Evolutionary conservation across 2,329 filamentous ascomycete genomes (phyloP).

Genomic region (Gaeumannomyces tritici): DNA sequence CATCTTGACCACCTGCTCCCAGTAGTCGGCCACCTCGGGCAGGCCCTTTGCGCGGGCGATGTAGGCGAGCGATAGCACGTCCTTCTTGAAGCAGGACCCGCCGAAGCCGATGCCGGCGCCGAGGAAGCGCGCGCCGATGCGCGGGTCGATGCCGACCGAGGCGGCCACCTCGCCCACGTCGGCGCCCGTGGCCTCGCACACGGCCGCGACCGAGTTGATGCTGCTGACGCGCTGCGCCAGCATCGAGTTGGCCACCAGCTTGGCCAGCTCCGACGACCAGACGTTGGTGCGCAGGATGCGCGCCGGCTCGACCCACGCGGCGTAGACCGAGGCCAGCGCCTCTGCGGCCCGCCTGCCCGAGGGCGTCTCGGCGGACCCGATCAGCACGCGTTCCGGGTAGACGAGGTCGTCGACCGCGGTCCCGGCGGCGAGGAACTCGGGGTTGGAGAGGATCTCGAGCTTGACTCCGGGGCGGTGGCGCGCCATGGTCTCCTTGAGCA

Average conservation of each 20-base stretch:
- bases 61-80: constrained; percentile 65
- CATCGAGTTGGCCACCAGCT: constrained; percentile 72
- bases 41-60: constrained; percentile 61
- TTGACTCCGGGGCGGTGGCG: constrained; percentile 51
- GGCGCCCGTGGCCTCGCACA: constrained; percentile 68
- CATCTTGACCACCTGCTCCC: constrained; percentile 63
- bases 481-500: constrained; percentile 54
- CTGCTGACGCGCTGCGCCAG: constrained; percentile 71
- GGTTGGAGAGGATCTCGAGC: constrained; percentile 73
- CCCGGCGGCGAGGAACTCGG: constrained; percentile 72
- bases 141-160: constrained; percentile 58
- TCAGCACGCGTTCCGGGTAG: constrained; percentile 63
- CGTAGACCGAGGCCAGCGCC: constrained; percentile 56
- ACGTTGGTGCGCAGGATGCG: constrained; percentile 64
- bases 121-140: constrained; percentile 65
- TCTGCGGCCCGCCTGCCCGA: constrained; percentile 53
- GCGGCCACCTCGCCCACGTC: constrained; percentile 64
- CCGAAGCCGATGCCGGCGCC: constrained; percentile 71
- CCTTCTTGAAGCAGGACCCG: constrained; percentile 75
- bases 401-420: constrained; percentile 65
- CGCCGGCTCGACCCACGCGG: constrained; percentile 56
- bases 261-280: constrained; percentile 71
- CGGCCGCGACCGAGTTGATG: constrained; percentile 72
- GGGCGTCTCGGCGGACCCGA: constrained; percentile 56
- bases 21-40: constrained; percentile 65